Percentiles rank a stretch among this genome's conserved stretches.
phyloP scores from a whole-genome alignment of 176 grass and related monocot species.

The Tuctoria greenei region DNA sequence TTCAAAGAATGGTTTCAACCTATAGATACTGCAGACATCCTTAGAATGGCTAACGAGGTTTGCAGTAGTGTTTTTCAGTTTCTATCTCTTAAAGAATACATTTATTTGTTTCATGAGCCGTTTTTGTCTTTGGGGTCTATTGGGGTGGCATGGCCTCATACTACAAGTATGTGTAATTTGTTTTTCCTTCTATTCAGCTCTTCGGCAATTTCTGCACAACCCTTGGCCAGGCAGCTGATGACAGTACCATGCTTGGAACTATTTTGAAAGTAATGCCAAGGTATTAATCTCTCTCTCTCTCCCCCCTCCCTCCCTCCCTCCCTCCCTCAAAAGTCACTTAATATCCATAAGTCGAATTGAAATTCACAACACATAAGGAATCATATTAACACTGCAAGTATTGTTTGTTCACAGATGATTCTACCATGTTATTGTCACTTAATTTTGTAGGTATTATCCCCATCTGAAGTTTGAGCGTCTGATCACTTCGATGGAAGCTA shows the following conservation, averaged over 20 bases:
- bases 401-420: conserved; percentile 12
- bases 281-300: conserved; percentile 24
- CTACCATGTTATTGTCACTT: neutral
- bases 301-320: too few relatives aligned
- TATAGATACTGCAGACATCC: conserved; percentile 60
- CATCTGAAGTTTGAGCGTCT: conserved; percentile 65
- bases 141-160: conserved; percentile 9
- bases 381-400: neutral
- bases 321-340: neutral
- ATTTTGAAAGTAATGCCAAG: conserved; percentile 67
- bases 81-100: conserved; percentile 9
- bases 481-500: conserved; percentile 78
- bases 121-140: neutral
- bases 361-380: neutral
- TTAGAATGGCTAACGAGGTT: conserved; percentile 80
- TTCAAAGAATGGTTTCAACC: conserved; percentile 67
- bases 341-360: neutral
- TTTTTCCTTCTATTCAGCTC: conserved; percentile 47
- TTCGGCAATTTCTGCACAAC: conserved; percentile 69
- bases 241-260: conserved; percentile 37
- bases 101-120: conserved; percentile 20
- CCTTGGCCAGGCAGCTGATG: conserved; percentile 23
- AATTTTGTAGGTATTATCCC: conserved; percentile 78
- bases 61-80: neutral
- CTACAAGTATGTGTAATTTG: conserved; percentile 36